Conservation (phyloP, 2,329 filamentous ascomycete species). For the Fusarium sp. region DNA sequence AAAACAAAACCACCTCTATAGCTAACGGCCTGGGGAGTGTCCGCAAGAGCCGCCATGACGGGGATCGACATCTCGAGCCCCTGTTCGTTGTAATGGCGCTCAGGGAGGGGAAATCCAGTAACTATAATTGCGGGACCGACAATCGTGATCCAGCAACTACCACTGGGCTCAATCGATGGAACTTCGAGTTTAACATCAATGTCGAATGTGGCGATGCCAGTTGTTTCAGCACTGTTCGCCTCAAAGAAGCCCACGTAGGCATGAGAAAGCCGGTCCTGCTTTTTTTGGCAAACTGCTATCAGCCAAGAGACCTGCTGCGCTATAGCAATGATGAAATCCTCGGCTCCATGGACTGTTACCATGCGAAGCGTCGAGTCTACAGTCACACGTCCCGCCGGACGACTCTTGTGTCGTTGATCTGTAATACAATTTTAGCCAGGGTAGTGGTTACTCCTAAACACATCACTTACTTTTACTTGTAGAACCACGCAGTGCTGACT, state of each 20-base stretch:
- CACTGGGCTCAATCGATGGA: not conserved
- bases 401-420: not conserved
- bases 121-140: not conserved
- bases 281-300: not conserved
- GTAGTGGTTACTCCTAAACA: not conserved
- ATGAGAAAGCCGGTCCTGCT: not conserved
- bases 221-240: not conserved
- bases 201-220: not conserved
- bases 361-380: not conserved
- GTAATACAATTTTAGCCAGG: not conserved
- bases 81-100: not conserved
- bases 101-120: not conserved
- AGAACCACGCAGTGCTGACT: not conserved
- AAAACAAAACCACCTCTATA: not conserved
- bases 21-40: not conserved
- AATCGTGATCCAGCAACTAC: not conserved
- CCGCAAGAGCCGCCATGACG: not conserved
- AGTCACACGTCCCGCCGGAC: not conserved
- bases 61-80: not conserved
- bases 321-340: not conserved
- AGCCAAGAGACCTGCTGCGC: not conserved
- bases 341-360: not conserved
- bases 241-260: not conserved
- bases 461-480: not conserved
- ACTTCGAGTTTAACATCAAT: not conserved